Conservation (phyloP, 2,329 filamentous ascomycete species). For the Aspergillus caelatus region DNA sequence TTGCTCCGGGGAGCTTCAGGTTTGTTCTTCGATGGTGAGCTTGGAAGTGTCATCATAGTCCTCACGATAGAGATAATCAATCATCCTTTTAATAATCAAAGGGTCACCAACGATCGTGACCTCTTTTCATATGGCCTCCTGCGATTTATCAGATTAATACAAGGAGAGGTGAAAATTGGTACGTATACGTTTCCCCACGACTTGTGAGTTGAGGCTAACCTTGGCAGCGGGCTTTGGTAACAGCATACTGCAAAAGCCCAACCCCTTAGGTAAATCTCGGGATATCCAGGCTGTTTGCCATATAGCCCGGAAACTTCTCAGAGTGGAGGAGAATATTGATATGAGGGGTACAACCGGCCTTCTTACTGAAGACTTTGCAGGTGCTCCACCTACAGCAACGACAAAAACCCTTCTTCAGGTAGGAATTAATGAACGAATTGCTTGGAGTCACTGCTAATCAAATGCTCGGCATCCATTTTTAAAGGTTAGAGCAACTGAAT, state of each 20-base stretch:
- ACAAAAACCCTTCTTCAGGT: slow-evolving; percentile 11
- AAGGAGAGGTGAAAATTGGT: slow-evolving; percentile 14
- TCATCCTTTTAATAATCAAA: slow-evolving; percentile 9
- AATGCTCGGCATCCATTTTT: slow-evolving; percentile 11
- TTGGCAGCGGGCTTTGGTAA: slow-evolving; percentile 12
- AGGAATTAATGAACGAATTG: slow-evolving; percentile 1
- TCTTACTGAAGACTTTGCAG: slow-evolving; percentile 12
- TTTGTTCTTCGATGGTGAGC: too few species aligned
- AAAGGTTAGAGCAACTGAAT: slow-evolving; percentile 2
- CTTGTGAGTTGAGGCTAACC: background rate
- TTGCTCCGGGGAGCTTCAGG: too few species aligned
- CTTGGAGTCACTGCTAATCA: background rate
- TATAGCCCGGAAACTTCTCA: slow-evolving; percentile 7
- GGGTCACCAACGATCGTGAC: slow-evolving; percentile 9
- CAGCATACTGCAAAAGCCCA: slow-evolving; percentile 3
- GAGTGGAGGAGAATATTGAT: background rate
- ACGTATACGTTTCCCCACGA: background rate
- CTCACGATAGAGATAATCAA: slow-evolving; percentile 13
- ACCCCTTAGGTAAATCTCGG: background rate
- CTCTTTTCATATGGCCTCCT: slow-evolving; percentile 2
- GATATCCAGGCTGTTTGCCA: slow-evolving; percentile 13
- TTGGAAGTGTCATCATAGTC: slow-evolving; percentile 8
- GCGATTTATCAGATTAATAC: background rate
- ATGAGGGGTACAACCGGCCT: slow-evolving; percentile 8
- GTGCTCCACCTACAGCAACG: slow-evolving; percentile 9